Conservation (phyloP, 2,329 filamentous ascomycete genomes). For the Ophiocordyceps camponoti-rufipedis region DNA sequence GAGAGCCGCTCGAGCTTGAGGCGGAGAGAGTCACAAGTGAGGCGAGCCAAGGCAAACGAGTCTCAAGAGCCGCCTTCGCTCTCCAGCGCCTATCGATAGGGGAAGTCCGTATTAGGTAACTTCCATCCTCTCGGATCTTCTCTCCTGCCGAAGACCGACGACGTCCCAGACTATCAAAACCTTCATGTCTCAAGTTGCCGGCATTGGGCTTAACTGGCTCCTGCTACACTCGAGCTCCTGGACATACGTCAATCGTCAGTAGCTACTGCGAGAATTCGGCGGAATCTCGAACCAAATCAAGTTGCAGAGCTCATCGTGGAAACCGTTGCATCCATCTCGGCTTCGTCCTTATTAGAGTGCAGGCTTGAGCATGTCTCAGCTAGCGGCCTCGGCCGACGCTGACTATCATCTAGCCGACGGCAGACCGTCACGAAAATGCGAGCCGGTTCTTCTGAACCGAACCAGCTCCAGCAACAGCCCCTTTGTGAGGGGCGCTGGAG, state of each 20-base stretch:
- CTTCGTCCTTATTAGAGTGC: background rate
- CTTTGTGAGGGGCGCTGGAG: conserved; percentile 52
- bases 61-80: background rate
- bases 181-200: background rate
- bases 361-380: background rate
- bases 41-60: background rate
- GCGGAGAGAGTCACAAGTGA: background rate
- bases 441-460: conserved; percentile 14
- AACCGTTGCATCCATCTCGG: background rate
- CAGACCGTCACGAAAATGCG: background rate
- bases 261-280: background rate
- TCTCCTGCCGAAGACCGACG: background rate
- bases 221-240: background rate
- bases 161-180: background rate
- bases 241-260: background rate
- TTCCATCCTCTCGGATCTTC: background rate
- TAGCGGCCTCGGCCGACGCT: background rate
- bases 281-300: background rate
- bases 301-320: background rate
- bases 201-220: background rate
- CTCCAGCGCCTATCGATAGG: background rate
- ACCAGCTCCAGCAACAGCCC: conserved; percentile 24
- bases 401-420: background rate
- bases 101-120: background rate
- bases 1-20: background rate